Conservation (phyloP, 441 rosid species). For the Erodium moschatum region DNA sequence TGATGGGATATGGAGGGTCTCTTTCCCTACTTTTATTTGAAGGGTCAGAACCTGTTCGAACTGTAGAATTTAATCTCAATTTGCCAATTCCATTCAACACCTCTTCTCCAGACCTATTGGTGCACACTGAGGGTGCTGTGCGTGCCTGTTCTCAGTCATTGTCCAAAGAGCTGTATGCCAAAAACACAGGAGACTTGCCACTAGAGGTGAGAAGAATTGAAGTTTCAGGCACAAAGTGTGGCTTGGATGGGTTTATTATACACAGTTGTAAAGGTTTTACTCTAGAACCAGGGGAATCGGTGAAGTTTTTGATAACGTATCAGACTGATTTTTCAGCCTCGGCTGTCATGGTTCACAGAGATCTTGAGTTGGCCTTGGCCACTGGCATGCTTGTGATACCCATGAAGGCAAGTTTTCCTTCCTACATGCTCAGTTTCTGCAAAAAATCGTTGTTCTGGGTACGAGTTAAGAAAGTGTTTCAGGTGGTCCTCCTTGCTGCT, state of each 20-base stretch:
- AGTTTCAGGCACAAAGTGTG: constrained; percentile 49
- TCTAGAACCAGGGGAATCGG: constrained; percentile 58
- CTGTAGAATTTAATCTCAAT: constrained; percentile 41
- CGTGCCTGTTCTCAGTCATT: constrained; percentile 42
- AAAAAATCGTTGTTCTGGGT: constrained; percentile 54
- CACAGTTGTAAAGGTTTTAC: constrained; percentile 45
- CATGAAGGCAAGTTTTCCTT: constrained; percentile 59
- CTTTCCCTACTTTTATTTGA: constrained; percentile 44
- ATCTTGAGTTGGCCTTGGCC: constrained; percentile 51
- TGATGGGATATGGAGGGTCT: constrained; percentile 55
- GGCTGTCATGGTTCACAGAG: constrained; percentile 34
- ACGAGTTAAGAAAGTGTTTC: constrained; percentile 44
- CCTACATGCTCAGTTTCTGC: constrained; percentile 48
- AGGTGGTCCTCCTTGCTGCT: constrained; percentile 37
- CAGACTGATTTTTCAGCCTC: constrained; percentile 45
- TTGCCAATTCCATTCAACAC: constrained; percentile 32
- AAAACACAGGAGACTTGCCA: constrained; percentile 57
- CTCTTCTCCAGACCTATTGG: constrained; percentile 32
- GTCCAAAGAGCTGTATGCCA: constrained; percentile 51
- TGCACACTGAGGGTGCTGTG: constrained; percentile 26
- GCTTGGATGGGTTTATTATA: constrained; percentile 48
- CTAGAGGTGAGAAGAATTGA: constrained; percentile 46
- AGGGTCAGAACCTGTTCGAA: constrained; percentile 43
- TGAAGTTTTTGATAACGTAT: constrained; percentile 50
- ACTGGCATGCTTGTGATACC: constrained; percentile 59